Percentiles rank a stretch among this genome's conserved stretches.
These are phyloP conservation scores for Prunus mume DNA, from an alignment of 306 rosid genomes.

Conservation along the genomic window DNA sequence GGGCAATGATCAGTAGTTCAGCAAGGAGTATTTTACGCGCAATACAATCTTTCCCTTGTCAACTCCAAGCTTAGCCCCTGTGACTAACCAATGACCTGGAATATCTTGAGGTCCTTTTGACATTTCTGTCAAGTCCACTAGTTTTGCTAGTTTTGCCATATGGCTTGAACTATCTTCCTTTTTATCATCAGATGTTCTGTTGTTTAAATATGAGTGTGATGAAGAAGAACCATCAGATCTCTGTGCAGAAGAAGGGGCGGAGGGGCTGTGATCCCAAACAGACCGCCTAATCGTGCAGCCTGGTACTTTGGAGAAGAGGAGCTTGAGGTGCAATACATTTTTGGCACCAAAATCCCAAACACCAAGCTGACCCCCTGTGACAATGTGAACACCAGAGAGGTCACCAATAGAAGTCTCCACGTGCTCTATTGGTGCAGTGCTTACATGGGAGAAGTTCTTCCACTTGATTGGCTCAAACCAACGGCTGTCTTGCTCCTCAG, in stretches of 20 bases:
- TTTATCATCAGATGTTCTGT: constrained; percentile 62
- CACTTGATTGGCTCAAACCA: constrained; percentile 99
- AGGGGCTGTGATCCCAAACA: constrained; percentile 95
- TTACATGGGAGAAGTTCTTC: constrained; percentile 99
- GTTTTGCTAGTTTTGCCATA: constrained; percentile 57
- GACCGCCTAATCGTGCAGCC: constrained; percentile 95
- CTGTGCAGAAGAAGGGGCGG: constrained; percentile 37
- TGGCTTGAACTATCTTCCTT: constrained; percentile 35
- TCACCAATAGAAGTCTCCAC: constrained; percentile 87
- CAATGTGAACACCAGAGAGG: constrained; percentile 94
- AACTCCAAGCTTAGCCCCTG: constrained; percentile 98
- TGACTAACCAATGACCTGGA: constrained; percentile 99
- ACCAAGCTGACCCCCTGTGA: constrained; percentile 96
- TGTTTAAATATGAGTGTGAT: constrained; percentile 49
- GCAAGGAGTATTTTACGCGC: constrained; percentile 81
- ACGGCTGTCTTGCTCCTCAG: constrained; percentile 99
- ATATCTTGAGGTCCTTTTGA: constrained; percentile 92
- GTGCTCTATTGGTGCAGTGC: constrained; percentile 94
- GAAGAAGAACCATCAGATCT: constrained; percentile 74
- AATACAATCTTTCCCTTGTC: constrained; percentile 89
- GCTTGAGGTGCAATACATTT: constrained; percentile 89
- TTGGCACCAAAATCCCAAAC: constrained; percentile 98
- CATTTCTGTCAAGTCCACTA: constrained; percentile 92
- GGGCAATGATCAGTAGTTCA: constrained; percentile 65
- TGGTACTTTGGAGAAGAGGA: constrained; percentile 88